phyloP scores from a whole-genome alignment of 345 rosid species.

The Orychophragmus violaceus region DNA sequence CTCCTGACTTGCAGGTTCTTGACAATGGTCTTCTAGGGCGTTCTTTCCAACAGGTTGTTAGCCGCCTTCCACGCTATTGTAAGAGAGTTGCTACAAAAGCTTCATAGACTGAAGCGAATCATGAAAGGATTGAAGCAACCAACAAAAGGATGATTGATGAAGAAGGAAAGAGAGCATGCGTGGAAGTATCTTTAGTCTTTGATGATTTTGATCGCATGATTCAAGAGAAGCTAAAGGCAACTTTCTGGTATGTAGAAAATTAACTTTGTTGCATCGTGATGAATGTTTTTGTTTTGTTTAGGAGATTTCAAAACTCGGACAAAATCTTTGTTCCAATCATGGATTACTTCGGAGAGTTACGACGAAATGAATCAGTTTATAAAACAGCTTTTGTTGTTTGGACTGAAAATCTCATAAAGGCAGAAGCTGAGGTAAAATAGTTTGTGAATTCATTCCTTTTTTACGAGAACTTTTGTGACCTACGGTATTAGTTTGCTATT shows the following conservation, averaged over 20 bases:
- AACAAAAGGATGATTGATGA: constrained; percentile 12
- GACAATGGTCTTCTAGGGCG: no score
- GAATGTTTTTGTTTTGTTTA: background rate
- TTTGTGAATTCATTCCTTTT: background rate
- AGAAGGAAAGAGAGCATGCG: constrained; percentile 17
- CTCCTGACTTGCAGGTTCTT: no score
- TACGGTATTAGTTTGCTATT: no score
- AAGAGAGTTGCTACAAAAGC: constrained; percentile 30
- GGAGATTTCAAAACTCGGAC: constrained; percentile 50
- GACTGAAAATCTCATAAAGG: constrained; percentile 65
- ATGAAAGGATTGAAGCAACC: constrained; percentile 18
- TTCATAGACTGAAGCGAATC: constrained; percentile 33
- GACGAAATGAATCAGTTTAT: constrained; percentile 42
- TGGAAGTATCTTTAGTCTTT: constrained; percentile 2
- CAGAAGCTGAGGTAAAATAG: constrained; percentile 66
- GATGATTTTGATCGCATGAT: constrained; percentile 34
- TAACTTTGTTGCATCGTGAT: background rate
- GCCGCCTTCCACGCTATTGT: no score
- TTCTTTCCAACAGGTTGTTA: no score
- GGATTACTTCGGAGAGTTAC: constrained; percentile 23
- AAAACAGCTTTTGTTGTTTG: constrained; percentile 53
- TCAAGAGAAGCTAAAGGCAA: constrained; percentile 32
- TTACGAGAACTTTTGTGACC: background rate
- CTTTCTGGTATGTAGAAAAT: constrained; percentile 32
- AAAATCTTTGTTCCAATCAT: constrained; percentile 22